These are phyloP conservation scores for Apiospora pterosperma DNA, from an alignment of 2,329 filamentous ascomycete species.

Conservation along the genomic window DNA sequence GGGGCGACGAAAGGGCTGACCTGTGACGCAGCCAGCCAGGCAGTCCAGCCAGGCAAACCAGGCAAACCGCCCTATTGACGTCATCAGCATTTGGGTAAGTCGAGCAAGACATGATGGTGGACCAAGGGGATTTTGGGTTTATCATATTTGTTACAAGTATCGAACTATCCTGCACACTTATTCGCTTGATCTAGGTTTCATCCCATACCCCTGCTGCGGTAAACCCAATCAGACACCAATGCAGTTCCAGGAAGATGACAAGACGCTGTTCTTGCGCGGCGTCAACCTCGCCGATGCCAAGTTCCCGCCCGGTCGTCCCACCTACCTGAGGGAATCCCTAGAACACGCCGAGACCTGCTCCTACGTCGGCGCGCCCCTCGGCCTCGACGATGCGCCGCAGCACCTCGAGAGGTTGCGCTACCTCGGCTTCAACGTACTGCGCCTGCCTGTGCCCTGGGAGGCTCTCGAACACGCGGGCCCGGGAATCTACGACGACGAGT, in stretches of 20 bases:
- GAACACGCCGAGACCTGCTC: constrained; percentile 10
- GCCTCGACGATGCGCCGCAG: constrained; percentile 12
- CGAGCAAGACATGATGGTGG: not conserved
- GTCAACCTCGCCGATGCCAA: constrained; percentile 21
- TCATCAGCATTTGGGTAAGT: not conserved
- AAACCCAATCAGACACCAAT: not conserved
- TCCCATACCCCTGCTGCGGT: not conserved
- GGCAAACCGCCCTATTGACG: not conserved
- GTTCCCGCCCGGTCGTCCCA: constrained; percentile 13
- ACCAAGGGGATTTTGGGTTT: too few species aligned
- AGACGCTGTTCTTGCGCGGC: constrained; percentile 18
- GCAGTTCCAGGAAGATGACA: constrained; percentile 13
- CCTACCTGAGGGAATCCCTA: constrained; percentile 15
- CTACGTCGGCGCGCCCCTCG: constrained; percentile 13
- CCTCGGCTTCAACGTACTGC: constrained; percentile 18
- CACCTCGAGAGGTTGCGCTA: constrained; percentile 16
- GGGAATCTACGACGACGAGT: constrained; percentile 19
- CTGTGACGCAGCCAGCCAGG: not conserved
- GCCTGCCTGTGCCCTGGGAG: constrained; percentile 19
- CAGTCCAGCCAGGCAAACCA: not conserved
- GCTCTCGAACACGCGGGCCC: constrained; percentile 20
- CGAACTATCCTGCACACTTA: not conserved
- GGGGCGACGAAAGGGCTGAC: not conserved
- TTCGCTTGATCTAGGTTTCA: not conserved
- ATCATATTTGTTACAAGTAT: too few species aligned